Evolutionary conservation across 1,284 basidiomycete genomes (phyloP).

Genomic region (Heliocybe sulcata): DNA sequence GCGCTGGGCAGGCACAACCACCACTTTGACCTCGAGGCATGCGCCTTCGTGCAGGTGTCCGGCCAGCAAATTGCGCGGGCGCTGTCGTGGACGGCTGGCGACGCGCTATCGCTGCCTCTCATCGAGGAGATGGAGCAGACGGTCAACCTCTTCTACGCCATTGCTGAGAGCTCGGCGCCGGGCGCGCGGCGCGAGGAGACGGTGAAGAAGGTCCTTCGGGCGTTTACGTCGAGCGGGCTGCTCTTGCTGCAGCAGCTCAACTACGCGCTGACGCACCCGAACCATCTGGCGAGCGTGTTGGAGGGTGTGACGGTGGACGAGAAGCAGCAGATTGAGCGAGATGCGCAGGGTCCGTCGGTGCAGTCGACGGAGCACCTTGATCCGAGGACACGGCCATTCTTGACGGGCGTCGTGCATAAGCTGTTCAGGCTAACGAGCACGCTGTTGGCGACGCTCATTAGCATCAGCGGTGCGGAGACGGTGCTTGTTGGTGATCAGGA

Average conservation of each 20-base stretch:
- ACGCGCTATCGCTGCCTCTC: slow-evolving; percentile 62
- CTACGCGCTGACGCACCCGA: slow-evolving; percentile 87
- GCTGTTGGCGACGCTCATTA: slow-evolving; percentile 63
- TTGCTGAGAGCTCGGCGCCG: slow-evolving; percentile 46
- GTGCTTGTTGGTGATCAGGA: slow-evolving; percentile 61
- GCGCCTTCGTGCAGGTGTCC: slow-evolving; percentile 82
- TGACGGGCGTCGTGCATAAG: slow-evolving; percentile 61
- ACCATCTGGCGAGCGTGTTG: slow-evolving; percentile 74
- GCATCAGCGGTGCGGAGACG: slow-evolving; percentile 62
- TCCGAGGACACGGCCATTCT: slow-evolving; percentile 58
- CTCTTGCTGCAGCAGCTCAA: slow-evolving; percentile 83
- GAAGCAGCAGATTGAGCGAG: slow-evolving; percentile 57
- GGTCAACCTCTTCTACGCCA: slow-evolving; percentile 67
- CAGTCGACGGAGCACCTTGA: slow-evolving; percentile 42
- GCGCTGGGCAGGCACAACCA: slow-evolving; percentile 63
- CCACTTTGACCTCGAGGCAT: slow-evolving; percentile 82
- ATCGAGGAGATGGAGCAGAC: slow-evolving; percentile 80
- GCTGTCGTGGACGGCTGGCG: slow-evolving; percentile 75
- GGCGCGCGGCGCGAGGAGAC: slow-evolving; percentile 36
- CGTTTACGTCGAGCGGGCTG: slow-evolving; percentile 61
- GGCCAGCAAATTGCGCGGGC: slow-evolving; percentile 73
- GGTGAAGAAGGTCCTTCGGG: slow-evolving; percentile 54
- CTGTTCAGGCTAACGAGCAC: slow-evolving; percentile 65
- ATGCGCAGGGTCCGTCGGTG: slow-evolving; percentile 21
- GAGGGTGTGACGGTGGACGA: slow-evolving; percentile 81